These are phyloP conservation scores for Biscogniauxia mediterranea DNA, from an alignment of 2,329 filamentous ascomycete genomes.

Conservation along the genomic window DNA sequence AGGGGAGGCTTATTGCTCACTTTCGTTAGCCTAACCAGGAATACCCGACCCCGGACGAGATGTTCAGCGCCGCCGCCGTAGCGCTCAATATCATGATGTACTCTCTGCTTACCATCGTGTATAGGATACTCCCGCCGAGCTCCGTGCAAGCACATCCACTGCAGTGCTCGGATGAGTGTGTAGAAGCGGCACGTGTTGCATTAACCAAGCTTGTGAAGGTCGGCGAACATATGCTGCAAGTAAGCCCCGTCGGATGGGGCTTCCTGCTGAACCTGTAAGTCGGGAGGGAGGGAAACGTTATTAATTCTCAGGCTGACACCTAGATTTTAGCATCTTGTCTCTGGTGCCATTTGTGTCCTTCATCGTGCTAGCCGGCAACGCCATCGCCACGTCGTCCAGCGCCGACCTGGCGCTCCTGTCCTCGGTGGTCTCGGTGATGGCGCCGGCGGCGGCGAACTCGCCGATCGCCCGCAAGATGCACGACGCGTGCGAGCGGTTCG, in stretches of 20 bases:
- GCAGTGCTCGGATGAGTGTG: conserved; percentile 27
- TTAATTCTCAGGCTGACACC: conserved; percentile 3
- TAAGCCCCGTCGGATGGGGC: conserved; percentile 8
- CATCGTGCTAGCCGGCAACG: conserved; percentile 27
- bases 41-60: conserved; percentile 10
- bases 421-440: conserved; percentile 16
- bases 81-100: conserved; percentile 14
- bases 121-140: conserved; percentile 13
- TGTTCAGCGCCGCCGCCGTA: conserved; percentile 5
- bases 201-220: conserved; percentile 18
- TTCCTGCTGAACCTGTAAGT: conserved; percentile 25
- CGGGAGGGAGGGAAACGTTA: not conserved
- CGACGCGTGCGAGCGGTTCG: conserved; percentile 26
- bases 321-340: conserved; percentile 17
- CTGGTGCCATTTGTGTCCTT: conserved; percentile 28
- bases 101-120: conserved; percentile 14
- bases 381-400: conserved; percentile 25
- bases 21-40: conserved; percentile 6
- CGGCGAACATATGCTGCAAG: conserved; percentile 14
- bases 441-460: conserved; percentile 9
- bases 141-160: conserved; percentile 19
- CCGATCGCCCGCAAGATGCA: conserved; percentile 21
- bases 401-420: conserved; percentile 23
- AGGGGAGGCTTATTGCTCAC: not conserved
- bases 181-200: conserved; percentile 22